Percentiles rank a stretch among this genome's conserved stretches.
Conservation (phyloP, 2,329 filamentous ascomycete genomes). For the Bipolaris oryzae region DNA sequence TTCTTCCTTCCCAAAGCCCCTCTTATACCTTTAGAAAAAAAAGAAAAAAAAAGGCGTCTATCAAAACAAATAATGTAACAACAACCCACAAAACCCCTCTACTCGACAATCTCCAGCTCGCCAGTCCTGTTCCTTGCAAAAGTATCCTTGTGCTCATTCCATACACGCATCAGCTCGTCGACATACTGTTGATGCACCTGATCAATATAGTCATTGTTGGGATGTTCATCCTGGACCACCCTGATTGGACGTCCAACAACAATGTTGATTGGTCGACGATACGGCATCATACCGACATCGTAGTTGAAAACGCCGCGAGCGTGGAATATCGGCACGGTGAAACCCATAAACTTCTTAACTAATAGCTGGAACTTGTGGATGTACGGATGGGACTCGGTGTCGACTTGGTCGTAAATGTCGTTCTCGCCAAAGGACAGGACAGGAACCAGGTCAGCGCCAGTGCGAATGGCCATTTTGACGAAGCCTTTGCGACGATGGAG, state of each 20-base stretch:
- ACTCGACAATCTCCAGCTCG: conserved; percentile 72
- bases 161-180: conserved; percentile 72
- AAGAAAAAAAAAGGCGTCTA: background rate
- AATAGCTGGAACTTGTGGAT: conserved; percentile 83
- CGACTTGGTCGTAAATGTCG: conserved; percentile 90
- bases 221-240: conserved; percentile 67
- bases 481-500: conserved; percentile 88
- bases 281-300: conserved; percentile 95
- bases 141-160: conserved; percentile 78
- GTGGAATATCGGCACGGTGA: conserved; percentile 89
- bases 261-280: conserved; percentile 83
- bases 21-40: background rate
- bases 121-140: conserved; percentile 68
- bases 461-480: conserved; percentile 88
- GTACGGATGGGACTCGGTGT: conserved; percentile 74
- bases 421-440: conserved; percentile 95
- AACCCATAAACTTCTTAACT: conserved; percentile 84
- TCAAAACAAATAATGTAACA: background rate
- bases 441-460: conserved; percentile 91
- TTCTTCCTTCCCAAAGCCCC: no score
- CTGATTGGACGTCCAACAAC: conserved; percentile 84
- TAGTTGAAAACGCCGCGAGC: conserved; percentile 96
- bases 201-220: conserved; percentile 77
- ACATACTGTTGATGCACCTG: conserved; percentile 80
- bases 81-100: background rate